phyloP scores from a whole-genome alignment of 2,329 filamentous ascomycete species.

The Pseudogymnoascus sp. region DNA sequence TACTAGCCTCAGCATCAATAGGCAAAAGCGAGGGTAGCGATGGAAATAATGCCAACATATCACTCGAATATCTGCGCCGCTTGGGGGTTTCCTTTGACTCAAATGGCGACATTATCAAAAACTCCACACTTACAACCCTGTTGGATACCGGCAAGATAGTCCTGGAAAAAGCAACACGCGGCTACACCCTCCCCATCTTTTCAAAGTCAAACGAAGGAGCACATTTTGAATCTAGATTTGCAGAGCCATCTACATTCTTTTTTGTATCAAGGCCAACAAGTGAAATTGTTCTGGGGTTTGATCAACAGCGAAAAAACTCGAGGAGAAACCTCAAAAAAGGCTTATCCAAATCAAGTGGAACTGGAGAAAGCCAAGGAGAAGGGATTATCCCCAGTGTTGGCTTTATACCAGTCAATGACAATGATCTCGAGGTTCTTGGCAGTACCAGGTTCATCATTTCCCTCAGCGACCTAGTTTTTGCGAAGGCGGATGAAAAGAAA shows the following conservation, averaged over 20 bases:
- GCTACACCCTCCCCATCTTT: neutral
- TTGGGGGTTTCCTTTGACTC: neutral
- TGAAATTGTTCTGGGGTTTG: neutral
- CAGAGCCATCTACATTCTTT: neutral
- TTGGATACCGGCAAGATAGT: neutral
- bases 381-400: neutral
- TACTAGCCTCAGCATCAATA: neutral
- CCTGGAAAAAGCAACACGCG: neutral
- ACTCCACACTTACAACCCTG: neutral
- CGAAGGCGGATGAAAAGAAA: neutral
- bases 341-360: neutral
- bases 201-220: neutral
- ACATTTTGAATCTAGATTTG: neutral
- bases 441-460: neutral
- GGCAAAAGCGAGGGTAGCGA: neutral
- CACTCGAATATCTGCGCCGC: neutral
- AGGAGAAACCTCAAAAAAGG: neutral
- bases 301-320: neutral
- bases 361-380: neutral
- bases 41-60: neutral
- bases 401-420: neutral
- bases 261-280: neutral
- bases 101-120: neutral
- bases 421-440: neutral
- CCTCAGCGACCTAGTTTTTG: neutral